Conservation (phyloP, 345 rosid species). For the Gossypium australe region DNA sequence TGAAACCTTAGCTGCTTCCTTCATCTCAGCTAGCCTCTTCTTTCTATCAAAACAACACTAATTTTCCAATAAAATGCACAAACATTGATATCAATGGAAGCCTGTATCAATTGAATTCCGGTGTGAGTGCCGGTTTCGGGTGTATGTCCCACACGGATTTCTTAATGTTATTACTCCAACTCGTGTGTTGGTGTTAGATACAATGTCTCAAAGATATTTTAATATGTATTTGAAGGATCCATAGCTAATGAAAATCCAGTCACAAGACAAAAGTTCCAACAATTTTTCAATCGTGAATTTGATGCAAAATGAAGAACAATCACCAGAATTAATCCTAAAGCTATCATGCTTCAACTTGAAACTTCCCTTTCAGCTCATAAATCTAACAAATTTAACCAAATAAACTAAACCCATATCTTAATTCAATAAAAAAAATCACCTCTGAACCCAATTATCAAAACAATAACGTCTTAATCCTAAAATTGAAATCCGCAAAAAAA, state of each 20-base stretch:
- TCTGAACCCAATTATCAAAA: not conserved
- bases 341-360: not conserved
- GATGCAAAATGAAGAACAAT: not conserved
- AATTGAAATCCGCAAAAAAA: not conserved
- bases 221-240: not conserved
- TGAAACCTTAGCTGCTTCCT: slow-evolving; percentile 53
- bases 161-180: not conserved
- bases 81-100: not conserved
- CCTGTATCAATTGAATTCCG: not conserved
- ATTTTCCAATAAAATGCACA: not conserved
- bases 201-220: not conserved
- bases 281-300: not conserved
- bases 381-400: not conserved
- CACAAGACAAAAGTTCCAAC: not conserved
- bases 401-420: not conserved
- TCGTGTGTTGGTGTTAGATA: too few relatives aligned
- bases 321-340: not conserved
- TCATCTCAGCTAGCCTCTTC: slow-evolving; percentile 86
- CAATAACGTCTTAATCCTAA: not conserved
- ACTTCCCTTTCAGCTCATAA: not conserved
- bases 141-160: not conserved
- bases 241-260: not conserved
- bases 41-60: slow-evolving; percentile 45
- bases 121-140: not conserved
- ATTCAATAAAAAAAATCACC: not conserved